phyloP scores from a whole-genome alignment of 805 yeast species.

The Saturnispora quitensis region DNA sequence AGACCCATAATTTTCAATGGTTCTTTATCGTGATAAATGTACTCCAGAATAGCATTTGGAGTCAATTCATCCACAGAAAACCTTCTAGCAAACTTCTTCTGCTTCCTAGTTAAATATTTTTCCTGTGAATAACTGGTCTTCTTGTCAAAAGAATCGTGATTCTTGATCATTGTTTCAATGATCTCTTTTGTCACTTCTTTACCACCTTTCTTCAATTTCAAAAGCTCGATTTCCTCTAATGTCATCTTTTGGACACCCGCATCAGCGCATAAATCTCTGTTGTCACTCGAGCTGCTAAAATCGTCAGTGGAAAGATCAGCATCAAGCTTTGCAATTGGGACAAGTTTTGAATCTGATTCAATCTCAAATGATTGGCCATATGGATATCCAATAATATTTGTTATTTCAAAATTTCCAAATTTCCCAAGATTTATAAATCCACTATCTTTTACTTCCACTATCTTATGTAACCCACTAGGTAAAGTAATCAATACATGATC shows the following conservation, averaged over 20 bases:
- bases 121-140: slow-evolving; percentile 88
- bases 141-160: slow-evolving; percentile 80
- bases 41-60: slow-evolving; percentile 60
- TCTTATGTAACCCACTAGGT: slow-evolving; percentile 74
- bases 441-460: slow-evolving; percentile 55
- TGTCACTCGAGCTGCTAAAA: slow-evolving; percentile 25
- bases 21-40: slow-evolving; percentile 64
- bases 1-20: slow-evolving; percentile 63
- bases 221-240: slow-evolving; percentile 71
- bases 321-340: slow-evolving; percentile 36
- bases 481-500: slow-evolving; percentile 58
- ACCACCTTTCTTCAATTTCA: slow-evolving; percentile 64
- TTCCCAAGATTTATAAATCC: slow-evolving; percentile 72
- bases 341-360: slow-evolving; percentile 42
- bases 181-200: slow-evolving; percentile 62
- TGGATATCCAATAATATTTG: slow-evolving; percentile 68
- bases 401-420: slow-evolving; percentile 77
- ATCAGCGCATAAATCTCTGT: slow-evolving; percentile 57
- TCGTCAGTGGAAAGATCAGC: slow-evolving; percentile 15
- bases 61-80: slow-evolving; percentile 77
- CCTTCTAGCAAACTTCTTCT: slow-evolving; percentile 78
- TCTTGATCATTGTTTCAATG: slow-evolving; percentile 70
- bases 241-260: slow-evolving; percentile 70
- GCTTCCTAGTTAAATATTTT: slow-evolving; percentile 84
- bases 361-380: slow-evolving; percentile 90